Conservation (phyloP, 371 early-diverging fungal genomes). For the Circinella umbellata region DNA sequence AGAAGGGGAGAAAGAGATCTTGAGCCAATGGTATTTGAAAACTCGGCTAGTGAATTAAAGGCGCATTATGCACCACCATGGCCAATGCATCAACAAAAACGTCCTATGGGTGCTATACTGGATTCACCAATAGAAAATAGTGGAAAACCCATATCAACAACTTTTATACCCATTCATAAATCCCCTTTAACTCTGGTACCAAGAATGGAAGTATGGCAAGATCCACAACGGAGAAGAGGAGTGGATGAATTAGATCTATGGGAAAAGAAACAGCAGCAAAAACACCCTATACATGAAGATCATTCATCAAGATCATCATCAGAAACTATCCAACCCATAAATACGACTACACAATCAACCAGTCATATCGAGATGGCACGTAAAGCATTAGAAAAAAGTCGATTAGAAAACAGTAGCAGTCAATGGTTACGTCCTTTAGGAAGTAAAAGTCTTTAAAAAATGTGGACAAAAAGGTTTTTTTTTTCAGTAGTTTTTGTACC, state of each 20-base stretch:
- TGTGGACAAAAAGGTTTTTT: too few relatives aligned
- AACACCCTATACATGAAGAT: neutral
- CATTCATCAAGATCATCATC: conserved; percentile 14
- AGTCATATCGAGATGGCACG: conserved; percentile 32
- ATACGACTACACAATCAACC: neutral
- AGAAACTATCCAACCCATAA: conserved; percentile 4
- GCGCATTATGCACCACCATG: neutral
- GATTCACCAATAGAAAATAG: conserved; percentile 10
- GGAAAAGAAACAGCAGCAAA: conserved; percentile 34
- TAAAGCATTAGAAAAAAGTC: conserved; percentile 25
- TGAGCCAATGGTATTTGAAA: conserved; percentile 9
- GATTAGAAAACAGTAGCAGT: conserved; percentile 35
- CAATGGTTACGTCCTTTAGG: conserved; percentile 33
- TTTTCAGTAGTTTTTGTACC: neutral
- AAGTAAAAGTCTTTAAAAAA: conserved; percentile 24
- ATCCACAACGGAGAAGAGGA: conserved; percentile 46
- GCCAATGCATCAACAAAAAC: neutral
- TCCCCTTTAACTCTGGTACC: conserved; percentile 46
- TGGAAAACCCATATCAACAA: conserved; percentile 25
- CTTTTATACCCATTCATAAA: conserved; percentile 33
- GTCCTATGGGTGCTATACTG: neutral
- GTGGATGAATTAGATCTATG: conserved; percentile 49
- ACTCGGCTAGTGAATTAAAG: conserved; percentile 12
- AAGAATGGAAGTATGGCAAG: conserved; percentile 36
- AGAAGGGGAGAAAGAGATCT: neutral